These are phyloP conservation scores for Pistacia vera DNA, from an alignment of 345 rosid species.

Conservation along the genomic window DNA sequence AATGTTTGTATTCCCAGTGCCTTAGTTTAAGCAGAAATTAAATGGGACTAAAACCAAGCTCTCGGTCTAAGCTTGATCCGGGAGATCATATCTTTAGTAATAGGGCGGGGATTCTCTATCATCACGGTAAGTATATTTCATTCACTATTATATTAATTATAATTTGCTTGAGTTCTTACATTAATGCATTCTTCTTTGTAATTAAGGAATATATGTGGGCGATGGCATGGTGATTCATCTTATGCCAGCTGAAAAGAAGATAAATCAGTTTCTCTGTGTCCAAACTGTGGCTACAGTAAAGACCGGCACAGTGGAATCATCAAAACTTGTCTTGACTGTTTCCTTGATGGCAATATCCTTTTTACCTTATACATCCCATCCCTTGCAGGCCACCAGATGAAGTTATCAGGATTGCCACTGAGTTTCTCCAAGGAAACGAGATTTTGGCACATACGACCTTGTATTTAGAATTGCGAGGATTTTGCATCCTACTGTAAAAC, in stretches of 20 bases:
- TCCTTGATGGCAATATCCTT: neutral
- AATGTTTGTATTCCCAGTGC: too few relatives aligned
- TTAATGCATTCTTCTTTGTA: too few relatives aligned
- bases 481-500: too few relatives aligned
- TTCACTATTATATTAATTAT: neutral
- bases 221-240: neutral
- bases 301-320: neutral
- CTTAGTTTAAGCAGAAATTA: too few relatives aligned
- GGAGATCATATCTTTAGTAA: neutral
- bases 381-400: neutral
- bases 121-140: neutral
- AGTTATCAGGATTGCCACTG: too few relatives aligned
- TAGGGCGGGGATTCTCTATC: neutral
- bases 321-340: conserved; percentile 1
- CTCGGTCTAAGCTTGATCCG: neutral
- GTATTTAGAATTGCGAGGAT: too few relatives aligned
- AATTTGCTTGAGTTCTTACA: too few relatives aligned
- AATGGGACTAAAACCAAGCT: neutral
- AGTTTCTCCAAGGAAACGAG: neutral
- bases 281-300: neutral
- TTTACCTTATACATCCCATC: too few relatives aligned
- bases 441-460: neutral
- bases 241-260: neutral
- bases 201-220: neutral
- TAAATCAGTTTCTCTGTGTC: neutral